A percentile compares a stretch with the other conserved stretches of the same genome.
Evolutionary conservation across 768 basidiomycete genomes (phyloP).

Genomic region (Lactifluus volemus): DNA sequence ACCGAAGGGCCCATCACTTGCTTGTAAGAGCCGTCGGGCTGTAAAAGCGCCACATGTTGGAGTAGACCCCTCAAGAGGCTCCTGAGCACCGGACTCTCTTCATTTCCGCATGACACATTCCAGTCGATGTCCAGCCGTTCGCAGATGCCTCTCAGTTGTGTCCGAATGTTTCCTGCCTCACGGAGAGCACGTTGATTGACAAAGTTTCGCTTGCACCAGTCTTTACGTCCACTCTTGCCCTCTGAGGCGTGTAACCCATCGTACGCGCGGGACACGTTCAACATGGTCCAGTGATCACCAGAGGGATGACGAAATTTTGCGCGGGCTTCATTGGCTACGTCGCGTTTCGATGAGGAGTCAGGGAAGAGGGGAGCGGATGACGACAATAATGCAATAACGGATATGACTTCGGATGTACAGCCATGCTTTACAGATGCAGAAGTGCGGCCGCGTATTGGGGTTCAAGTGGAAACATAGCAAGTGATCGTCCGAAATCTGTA

Average conservation of each 20-base stretch:
- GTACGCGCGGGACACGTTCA: slow-evolving; percentile 81
- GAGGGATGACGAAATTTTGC: slow-evolving; percentile 72
- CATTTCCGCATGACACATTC: slow-evolving; percentile 48
- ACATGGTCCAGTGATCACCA: slow-evolving; percentile 87
- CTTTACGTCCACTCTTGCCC: slow-evolving; percentile 39
- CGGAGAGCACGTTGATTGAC: slow-evolving; percentile 74
- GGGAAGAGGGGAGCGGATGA: slow-evolving; percentile 75
- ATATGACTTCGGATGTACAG: slow-evolving; percentile 73
- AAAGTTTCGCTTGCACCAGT: slow-evolving; percentile 82
- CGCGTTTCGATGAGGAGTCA: slow-evolving; percentile 67
- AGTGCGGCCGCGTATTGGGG: slow-evolving; percentile 72
- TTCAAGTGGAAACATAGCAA: slow-evolving; percentile 92
- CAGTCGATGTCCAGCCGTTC: slow-evolving; percentile 52
- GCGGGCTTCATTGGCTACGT: slow-evolving; percentile 59
- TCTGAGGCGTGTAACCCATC: slow-evolving; percentile 51
- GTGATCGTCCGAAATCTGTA: slow-evolving; percentile 67
- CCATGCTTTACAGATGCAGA: slow-evolving; percentile 58
- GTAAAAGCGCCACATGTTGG: slow-evolving; percentile 76
- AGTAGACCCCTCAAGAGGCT: slow-evolving; percentile 70
- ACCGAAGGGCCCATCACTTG: slow-evolving; percentile 67
- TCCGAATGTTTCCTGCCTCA: slow-evolving; percentile 70
- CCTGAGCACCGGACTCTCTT: slow-evolving; percentile 58
- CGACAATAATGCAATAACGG: slow-evolving; percentile 78
- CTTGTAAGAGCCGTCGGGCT: slow-evolving; percentile 84
- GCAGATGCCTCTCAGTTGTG: slow-evolving; percentile 68